Evolutionary conservation across 2,329 filamentous ascomycete genomes (phyloP), one percentile per base, ranked within the genome.

Genomic region (Fusarium nelsonii): DNA sequence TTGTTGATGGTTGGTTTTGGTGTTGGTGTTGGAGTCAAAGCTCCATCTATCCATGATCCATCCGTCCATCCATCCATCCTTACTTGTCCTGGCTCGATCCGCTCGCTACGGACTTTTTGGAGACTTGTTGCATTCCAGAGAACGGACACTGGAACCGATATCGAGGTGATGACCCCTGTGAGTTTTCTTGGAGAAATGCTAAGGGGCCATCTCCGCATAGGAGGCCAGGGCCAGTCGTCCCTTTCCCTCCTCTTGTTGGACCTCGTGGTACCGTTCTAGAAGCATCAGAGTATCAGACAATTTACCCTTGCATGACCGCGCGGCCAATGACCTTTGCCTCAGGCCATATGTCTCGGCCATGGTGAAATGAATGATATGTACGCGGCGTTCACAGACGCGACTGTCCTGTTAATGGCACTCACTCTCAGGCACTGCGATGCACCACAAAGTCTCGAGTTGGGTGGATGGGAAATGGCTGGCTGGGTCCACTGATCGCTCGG

Each of bases 401-500:
- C 59, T 58, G 26, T 23, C 23, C 23, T 23, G 23, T 6, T 23
- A 23, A 23, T 23, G 23, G 23, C 23, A 23, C 23, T 23, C 23
- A 6, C 23, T 23, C 6, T 30, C 55, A 54, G 30, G 46, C 56
- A 68, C 63, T 62, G 65, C 63, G 54, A 49, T n/a, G 69, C 58
- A 62, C 54, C 32, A 33, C 43, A 41, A 40, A 39, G 33, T 58
- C 37, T 40, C 28, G 34, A 53, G 37, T 41, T 49, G 54, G 48
- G 40, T 62, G 55, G 40, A 48, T 43, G 53, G 37, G 49, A 45
- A n/a, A 51, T 36, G 55, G 50, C 52, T 62, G 61, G 41, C 48
- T 60, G 58, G 59, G 23, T 69, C 69, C 65, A 69, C 67, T 65
- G 69, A 71, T 73, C 68, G 60, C 65, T 69, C 68, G 68, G 66